Base-by-base conservation (phyloP, 2,329 filamentous ascomycete genomes). In the Epichloe sylvatica region DNA sequence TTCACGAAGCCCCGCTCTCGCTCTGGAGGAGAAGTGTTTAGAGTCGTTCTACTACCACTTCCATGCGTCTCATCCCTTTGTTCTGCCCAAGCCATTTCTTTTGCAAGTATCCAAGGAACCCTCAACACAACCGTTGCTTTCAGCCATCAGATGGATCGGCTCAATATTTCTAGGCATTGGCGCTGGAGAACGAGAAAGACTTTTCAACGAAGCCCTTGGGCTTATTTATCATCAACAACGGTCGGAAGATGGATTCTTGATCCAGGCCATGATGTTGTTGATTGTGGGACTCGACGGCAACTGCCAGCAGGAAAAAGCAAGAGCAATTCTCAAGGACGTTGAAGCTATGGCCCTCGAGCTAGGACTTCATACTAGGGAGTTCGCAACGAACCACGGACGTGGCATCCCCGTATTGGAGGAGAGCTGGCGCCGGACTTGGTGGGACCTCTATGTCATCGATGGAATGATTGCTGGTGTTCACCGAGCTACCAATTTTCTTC, bases 351-450 rank as follows among this genome's bases (percentile, higher is more conserved):
- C 88, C 2, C 68, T 94, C 9, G 79, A 88, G 50, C 74, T 95
- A 23, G 83, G 84, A 0, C 76, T 96, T 65, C 81, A 94, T 60
- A 78, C 77, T 9, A 72, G 77, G 45, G 72, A 76, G 0, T 94
- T 81, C 62, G 82, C 87, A 0, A 66, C 73, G 0, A 65, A 74
- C 5, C 72, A 87, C 57, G 82, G 84, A 15, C 70, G 74, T 30
- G 78, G 79, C 5, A 78, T 84, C 52, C 72, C 78, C 0, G 71
- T 88, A 2, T 62, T 90, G 3, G 86, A 91, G 61, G 90, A 96
- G 65, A 86, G 83, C 62, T 84, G 87, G 78, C 78, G 88, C 17
- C 76, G 90, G 51, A 96, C 89, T 1, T 96, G 89, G 89, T 96
- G 90, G 90, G 88, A 80, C 53, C 62, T 80, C 4, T 91, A 83